Percentiles rank a stretch among this genome's conserved stretches.
These are phyloP conservation scores for Podaxis rugospora DNA, from an alignment of 768 basidiomycete species.

Conservation along the genomic window DNA sequence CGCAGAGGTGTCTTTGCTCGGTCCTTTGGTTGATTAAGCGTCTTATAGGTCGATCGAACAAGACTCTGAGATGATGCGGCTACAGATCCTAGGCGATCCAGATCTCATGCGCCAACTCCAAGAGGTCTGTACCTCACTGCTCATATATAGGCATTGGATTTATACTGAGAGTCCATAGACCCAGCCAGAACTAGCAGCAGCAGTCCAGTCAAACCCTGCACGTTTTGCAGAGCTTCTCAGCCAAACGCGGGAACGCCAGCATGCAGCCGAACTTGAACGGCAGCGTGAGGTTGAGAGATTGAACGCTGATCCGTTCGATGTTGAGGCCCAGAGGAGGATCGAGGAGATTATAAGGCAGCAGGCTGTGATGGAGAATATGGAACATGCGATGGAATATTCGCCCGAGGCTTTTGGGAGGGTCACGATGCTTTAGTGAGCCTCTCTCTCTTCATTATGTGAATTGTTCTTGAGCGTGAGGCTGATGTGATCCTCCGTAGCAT, in stretches of 20 bases:
- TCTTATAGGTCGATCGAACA: constrained; percentile 57
- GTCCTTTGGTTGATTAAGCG: too few relatives aligned
- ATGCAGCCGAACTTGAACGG: constrained; percentile 47
- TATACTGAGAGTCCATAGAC: constrained; percentile 34
- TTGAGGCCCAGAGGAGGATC: constrained; percentile 90
- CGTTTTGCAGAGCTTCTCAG: constrained; percentile 74
- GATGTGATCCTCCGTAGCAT: constrained; percentile 46
- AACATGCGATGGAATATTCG: constrained; percentile 89
- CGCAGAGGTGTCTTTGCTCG: not conserved
- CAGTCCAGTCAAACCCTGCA: constrained; percentile 60
- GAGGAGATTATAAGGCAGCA: constrained; percentile 91
- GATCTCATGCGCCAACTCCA: constrained; percentile 69
- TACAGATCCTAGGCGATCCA: constrained; percentile 85
- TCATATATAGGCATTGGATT: not conserved
- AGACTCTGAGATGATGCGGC: constrained; percentile 87
- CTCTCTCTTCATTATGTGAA: not conserved
- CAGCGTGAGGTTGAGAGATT: constrained; percentile 63
- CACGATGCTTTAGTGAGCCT: constrained; percentile 90
- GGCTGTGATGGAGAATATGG: constrained; percentile 87
- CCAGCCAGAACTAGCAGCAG: constrained; percentile 78
- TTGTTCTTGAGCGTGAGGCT: not conserved
- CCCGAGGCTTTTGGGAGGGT: constrained; percentile 94
- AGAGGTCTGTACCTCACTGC: constrained; percentile 39
- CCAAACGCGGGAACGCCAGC: constrained; percentile 53
- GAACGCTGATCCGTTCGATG: constrained; percentile 85